Base-by-base conservation (phyloP, 345 rosid genomes). In the Acer saccharum region DNA sequence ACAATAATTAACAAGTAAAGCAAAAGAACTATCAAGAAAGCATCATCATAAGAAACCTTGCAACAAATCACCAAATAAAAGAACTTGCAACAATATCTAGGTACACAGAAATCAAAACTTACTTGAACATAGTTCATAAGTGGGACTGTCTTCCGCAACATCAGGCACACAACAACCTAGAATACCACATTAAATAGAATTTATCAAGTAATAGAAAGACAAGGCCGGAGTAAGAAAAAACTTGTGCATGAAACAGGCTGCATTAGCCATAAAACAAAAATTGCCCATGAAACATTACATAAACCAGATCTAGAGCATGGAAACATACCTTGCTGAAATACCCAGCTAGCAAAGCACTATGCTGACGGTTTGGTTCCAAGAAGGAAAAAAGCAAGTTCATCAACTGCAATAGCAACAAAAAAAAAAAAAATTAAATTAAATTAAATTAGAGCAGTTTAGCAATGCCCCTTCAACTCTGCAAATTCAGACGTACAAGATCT, bases 51-150 rank as follows among this genome's bases (percentile, higher is more conserved):
- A 18, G 35, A 69, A 16, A 64, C 69, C 68, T 61, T 17, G 11
- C 62, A 72, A 60, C 21, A 21, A 9, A 16, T 62, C 43, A 58
- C 41, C n/a, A 6, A 11, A 66, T 41, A 73, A 46, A 48, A 57
- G 32, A 69, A 77, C 13, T 63, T 9, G 39, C 9, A 65, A 80
- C 74, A 69, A 39, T 7, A 54, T 48, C 35, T 44, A 39, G 1
- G 44, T 7, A 57, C 54, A 54, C 10, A 68, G 29, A 79, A 35
- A 41, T 10, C 54, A 52, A 65, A 68, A 82, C 92, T 89, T 81
- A 94, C 98, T 86, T 92, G 94, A 68, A 97, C 96, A 76, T 94
- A 97, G 78, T 87, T 90, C 95, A 94, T 91, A 70, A 97, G 97
- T 52, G 91, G 88, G n/a, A 95, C 88, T 18, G 98, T 91, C 89